A percentile compares a stretch with the other conserved stretches of the same genome.
phyloP scores from a whole-genome alignment of 2,329 filamentous ascomycete species.

The Plenodomus lindquistii region DNA sequence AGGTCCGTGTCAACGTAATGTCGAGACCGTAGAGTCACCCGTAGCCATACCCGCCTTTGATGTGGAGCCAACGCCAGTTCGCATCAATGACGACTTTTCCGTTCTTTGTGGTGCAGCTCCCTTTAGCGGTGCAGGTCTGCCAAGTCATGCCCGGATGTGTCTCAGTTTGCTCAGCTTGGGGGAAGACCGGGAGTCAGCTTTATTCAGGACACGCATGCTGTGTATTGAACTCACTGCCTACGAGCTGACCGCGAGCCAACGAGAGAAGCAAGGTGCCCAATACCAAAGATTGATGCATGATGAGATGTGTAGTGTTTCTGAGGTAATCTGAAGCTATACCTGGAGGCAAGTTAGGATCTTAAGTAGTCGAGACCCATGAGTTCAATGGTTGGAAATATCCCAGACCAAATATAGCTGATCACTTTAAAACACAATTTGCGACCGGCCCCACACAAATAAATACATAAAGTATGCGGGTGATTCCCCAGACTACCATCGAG shows the following conservation, averaged over 20 bases:
- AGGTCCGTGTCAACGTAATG: background rate
- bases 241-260: conserved; percentile 51
- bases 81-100: conserved; percentile 47
- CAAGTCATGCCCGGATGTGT: conserved; percentile 45
- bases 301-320: conserved; percentile 3
- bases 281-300: conserved; percentile 41
- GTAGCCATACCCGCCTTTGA: conserved; percentile 29
- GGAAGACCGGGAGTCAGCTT: background rate
- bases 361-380: conserved; percentile 9
- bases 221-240: conserved; percentile 44
- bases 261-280: conserved; percentile 52
- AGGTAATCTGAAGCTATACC: background rate
- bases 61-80: conserved; percentile 56
- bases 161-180: conserved; percentile 30
- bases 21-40: background rate
- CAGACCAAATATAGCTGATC: background rate
- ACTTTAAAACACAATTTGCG: conserved; percentile 7
- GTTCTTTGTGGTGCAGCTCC: conserved; percentile 39
- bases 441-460: conserved; percentile 5
- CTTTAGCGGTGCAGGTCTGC: conserved; percentile 43
- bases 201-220: background rate
- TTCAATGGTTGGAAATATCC: background rate
- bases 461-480: conserved; percentile 11
- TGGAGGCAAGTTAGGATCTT: background rate
- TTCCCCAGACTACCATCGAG: background rate